phyloP scores from a whole-genome alignment of 2,329 filamentous ascomycete genomes.

The Fusarium sp. region DNA sequence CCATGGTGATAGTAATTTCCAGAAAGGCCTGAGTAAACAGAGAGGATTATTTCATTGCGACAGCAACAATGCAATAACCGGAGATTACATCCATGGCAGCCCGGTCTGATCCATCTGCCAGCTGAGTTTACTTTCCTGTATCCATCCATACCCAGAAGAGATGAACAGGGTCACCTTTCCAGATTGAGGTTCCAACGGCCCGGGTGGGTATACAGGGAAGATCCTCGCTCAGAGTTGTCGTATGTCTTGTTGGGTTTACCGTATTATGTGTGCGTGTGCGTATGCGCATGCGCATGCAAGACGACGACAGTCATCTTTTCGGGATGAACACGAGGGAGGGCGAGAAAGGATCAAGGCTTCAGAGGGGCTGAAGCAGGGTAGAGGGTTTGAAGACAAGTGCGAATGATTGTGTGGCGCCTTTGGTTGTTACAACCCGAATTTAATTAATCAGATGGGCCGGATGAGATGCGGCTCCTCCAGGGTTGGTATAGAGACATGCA shows the following conservation, averaged over 20 bases:
- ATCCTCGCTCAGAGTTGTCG: constrained; percentile 31
- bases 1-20: constrained; percentile 42
- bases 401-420: constrained; percentile 2
- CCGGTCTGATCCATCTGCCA: constrained; percentile 24
- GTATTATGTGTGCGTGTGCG: constrained; percentile 4
- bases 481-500: background rate
- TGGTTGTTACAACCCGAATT: constrained; percentile 1
- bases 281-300: constrained; percentile 14
- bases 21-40: constrained; percentile 25
- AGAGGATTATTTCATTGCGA: constrained; percentile 37
- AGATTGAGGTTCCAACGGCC: constrained; percentile 38
- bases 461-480: constrained; percentile 32
- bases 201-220: constrained; percentile 39
- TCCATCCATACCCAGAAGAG: constrained; percentile 15
- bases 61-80: constrained; percentile 38
- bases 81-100: constrained; percentile 39
- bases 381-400: background rate
- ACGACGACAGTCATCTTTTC: constrained; percentile 13
- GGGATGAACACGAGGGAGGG: constrained; percentile 27
- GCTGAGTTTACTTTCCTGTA: constrained; percentile 27
- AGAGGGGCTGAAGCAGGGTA: background rate
- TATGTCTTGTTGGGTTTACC: constrained; percentile 25
- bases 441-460: constrained; percentile 16
- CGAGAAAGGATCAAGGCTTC: constrained; percentile 14
- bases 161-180: constrained; percentile 37